Evolutionary conservation across 768 basidiomycete genomes (phyloP), one percentile per base, ranked within the genome.

Genomic region (Ramaria sp.): DNA sequence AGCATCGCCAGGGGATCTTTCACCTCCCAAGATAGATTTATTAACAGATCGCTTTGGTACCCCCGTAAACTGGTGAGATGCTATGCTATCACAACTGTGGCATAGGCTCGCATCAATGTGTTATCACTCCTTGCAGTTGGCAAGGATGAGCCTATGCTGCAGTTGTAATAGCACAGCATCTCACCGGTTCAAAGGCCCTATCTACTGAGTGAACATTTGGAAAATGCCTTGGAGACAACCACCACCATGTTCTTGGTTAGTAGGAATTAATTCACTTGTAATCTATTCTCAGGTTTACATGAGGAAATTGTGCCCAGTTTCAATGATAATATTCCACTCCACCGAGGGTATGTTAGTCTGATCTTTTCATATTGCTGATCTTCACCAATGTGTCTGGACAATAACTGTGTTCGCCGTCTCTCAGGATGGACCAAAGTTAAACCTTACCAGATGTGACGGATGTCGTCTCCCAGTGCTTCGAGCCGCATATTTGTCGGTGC

Each of bases 401-500:
- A 9, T 16, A 7, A 30, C 24, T 47, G n/a, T 32, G 42, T n/a
- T 20, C 16, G 18, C 42, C 24, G 18, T n/a, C 15, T 18, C 15
- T 7, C 44, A 55, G 53, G 36, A n/a, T 78, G 76, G 77, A 62
- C 61, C 7, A 58, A 57, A 3, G 50, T 74, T 7, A 60, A 61
- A 0, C 65, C 59, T 2, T 28, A 67, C 8, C 58, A 65, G 0
- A 60, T 0, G 58, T 68, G 9, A 67, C 61, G 55, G 54, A 65
- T 22, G 61, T 78, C 12, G 60, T 79, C 12, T 66, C 69, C 32
- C 69, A n/a, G 74, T 37, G 62, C 66, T 4, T 73, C 63, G 44
- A 77, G 74, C 57, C 70, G 79, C 16, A 44, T 70, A 0, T 75
- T 80, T 51, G 72, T 80, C 4, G 79, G 78, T 0, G 62, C 70